These are phyloP conservation scores for Otatea glauca DNA, from an alignment of 176 grass and related monocot species.

Conservation along the genomic window DNA sequence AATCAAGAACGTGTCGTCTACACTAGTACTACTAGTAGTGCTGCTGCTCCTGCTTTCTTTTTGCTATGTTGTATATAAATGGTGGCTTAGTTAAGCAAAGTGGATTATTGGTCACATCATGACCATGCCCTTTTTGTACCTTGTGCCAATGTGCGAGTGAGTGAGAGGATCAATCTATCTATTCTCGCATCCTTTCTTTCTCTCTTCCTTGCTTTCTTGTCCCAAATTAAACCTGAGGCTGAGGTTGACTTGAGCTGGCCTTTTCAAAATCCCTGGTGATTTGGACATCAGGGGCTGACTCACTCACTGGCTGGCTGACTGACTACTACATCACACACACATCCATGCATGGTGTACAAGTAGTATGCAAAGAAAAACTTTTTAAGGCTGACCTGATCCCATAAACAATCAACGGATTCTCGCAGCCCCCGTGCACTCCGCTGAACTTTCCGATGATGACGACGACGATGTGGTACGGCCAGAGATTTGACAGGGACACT, in stretches of 20 bases:
- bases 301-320: neutral
- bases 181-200: neutral
- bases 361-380: neutral
- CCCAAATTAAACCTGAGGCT: neutral
- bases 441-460: constrained; percentile 31
- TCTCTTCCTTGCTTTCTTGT: neutral
- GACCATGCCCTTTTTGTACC: constrained; percentile 7
- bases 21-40: neutral
- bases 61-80: neutral
- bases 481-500: constrained; percentile 10
- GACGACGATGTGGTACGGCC: neutral
- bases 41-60: neutral
- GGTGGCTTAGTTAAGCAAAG: constrained; percentile 28
- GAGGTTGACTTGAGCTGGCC: constrained; percentile 35
- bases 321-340: neutral
- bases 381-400: neutral
- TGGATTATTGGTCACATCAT: constrained; percentile 46
- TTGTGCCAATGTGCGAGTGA: neutral
- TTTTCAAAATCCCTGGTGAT: constrained; percentile 27
- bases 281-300: constrained; percentile 3
- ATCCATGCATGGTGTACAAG: neutral
- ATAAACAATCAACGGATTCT: constrained; percentile 29
- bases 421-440: neutral
- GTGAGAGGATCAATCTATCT: neutral
- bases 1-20: neutral